Evolutionary conservation across 345 rosid genomes (phyloP), one percentile per base, ranked within the genome.

Genomic region (Physaria fendleri): DNA sequence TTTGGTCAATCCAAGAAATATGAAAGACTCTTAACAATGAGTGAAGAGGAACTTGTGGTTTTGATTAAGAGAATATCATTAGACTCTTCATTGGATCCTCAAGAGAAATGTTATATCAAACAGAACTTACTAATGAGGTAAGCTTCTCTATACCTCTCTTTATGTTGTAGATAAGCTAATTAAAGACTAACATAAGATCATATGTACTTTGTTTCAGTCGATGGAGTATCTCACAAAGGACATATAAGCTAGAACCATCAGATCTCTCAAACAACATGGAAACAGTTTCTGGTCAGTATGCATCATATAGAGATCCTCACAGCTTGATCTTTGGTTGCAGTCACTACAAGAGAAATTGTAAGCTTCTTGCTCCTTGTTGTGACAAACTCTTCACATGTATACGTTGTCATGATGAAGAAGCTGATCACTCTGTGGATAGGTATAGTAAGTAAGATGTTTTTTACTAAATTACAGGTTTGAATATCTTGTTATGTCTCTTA

Each of bases 401-500:
- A 53, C 77, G 82, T 65, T 84, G 95, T 68, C 95, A 87, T 61
- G 95, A 87, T 64, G 79, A 84, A 78, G 92, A 82, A 65, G 76
- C 84, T 20, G 95, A 85, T 62, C 95, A 87, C 66, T 74, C 92
- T 2, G 79, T 85, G 82, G 89, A 87, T 43, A 82, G 92, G 95
- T 82, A 87, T 43, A 82, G 92, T 92, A 81, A 82, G 38, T 32
- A 40, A n/a, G n/a, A n/a, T n/a, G n/a, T n/a, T n/a, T n/a, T n/a
- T n/a, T n/a, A n/a, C n/a, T n/a, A n/a, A n/a, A n/a, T n/a, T n/a
- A n/a, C n/a, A n/a, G n/a, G n/a, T n/a, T n/a, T n/a, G n/a, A n/a
- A n/a, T n/a, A n/a, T n/a, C 12, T 63, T 30, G 41, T 53, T 32
- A 38, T 30, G 9, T 13, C 4, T 13, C 4, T 56, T 53, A 3